These are phyloP conservation scores for Suhomyces coccinellae DNA, from an alignment of 1,139 yeast genomes.

Conservation along the genomic window DNA sequence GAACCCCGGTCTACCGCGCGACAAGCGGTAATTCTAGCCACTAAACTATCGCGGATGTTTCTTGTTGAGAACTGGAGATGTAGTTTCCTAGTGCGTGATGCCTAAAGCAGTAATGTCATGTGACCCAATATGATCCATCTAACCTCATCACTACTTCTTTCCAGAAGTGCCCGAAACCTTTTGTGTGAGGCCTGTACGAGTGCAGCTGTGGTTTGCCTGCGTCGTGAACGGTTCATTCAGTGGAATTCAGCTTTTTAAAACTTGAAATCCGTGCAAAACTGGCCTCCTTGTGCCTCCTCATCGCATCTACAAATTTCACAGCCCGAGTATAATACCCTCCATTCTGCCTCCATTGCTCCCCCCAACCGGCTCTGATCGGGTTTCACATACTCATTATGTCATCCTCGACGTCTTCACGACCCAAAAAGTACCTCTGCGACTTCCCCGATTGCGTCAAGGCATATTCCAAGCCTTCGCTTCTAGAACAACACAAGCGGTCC, in stretches of 20 bases:
- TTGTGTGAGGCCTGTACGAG: too few species aligned
- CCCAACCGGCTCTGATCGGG: not conserved
- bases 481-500: slow-evolving; percentile 77
- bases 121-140: too few species aligned
- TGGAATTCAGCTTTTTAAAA: too few species aligned
- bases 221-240: too few species aligned
- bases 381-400: slow-evolving; percentile 1
- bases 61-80: not conserved
- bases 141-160: too few species aligned
- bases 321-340: not conserved
- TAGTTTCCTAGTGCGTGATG: not conserved
- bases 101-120: too few species aligned
- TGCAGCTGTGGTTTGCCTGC: too few species aligned
- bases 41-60: slow-evolving; percentile 44
- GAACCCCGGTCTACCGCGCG: slow-evolving; percentile 72
- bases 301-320: not conserved
- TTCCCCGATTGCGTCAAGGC: slow-evolving; percentile 69
- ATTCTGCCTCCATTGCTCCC: not conserved
- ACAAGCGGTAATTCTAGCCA: slow-evolving; percentile 50
- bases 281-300: not conserved
- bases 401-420: slow-evolving; percentile 10
- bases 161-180: too few species aligned
- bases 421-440: slow-evolving; percentile 62
- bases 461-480: slow-evolving; percentile 76
- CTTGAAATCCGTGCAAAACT: not conserved